Percentiles rank a stretch among this genome's conserved stretches.
phyloP scores from a whole-genome alignment of 805 yeast genomes.

The Starmerella lactis-condensi region DNA sequence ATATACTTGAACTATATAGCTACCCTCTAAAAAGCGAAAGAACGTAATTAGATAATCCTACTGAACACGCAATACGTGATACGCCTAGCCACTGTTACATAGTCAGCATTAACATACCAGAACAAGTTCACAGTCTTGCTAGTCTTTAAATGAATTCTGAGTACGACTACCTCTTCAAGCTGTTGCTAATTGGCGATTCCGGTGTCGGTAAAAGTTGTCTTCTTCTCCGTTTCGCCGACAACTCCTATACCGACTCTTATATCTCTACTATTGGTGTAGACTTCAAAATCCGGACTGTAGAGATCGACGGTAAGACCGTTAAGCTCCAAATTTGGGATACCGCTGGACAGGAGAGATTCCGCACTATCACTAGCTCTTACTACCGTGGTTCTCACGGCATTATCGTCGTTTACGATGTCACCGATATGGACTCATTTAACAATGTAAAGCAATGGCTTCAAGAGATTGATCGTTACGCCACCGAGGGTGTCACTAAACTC shows the following conservation, averaged over 20 bases:
- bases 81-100: no score
- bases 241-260: conserved; percentile 90
- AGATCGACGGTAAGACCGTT: conserved; percentile 90
- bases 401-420: conserved; percentile 92
- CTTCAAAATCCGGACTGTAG: conserved; percentile 47
- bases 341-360: conserved; percentile 96
- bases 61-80: no score
- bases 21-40: no score
- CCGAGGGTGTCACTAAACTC: conserved; percentile 89
- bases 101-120: no score
- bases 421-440: conserved; percentile 74
- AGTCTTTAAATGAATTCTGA: conserved; percentile 33
- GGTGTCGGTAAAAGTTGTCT: conserved; percentile 97
- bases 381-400: conserved; percentile 98
- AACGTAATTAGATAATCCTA: no score
- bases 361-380: conserved; percentile 92
- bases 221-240: conserved; percentile 87
- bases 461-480: conserved; percentile 95
- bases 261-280: conserved; percentile 97
- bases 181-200: conserved; percentile 89
- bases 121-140: no score
- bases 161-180: conserved; percentile 92
- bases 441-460: conserved; percentile 97
- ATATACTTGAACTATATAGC: no score
- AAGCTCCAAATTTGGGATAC: conserved; percentile 99